Evolutionary conservation across 1,139 yeast genomes (phyloP).

Genomic region (Candida sanyaensis): DNA sequence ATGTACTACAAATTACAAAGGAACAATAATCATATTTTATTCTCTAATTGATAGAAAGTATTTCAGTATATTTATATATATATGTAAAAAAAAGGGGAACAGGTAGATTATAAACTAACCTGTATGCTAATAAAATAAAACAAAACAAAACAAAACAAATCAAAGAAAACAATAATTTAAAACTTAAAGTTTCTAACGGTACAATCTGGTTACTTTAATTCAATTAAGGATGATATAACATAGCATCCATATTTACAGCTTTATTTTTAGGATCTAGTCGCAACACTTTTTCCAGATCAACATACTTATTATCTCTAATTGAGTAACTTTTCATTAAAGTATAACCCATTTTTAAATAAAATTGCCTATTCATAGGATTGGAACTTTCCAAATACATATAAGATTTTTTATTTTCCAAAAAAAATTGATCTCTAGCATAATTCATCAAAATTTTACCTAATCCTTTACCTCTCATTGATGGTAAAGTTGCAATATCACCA

Average conservation of each 20-base stretch:
- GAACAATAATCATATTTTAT: too few species aligned
- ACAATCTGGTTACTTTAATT: neutral
- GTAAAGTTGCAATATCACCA: constrained; percentile 41
- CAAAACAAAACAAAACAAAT: neutral
- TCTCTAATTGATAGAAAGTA: too few species aligned
- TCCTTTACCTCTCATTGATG: constrained; percentile 43
- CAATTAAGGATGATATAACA: constrained; percentile 20
- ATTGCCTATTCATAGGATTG: constrained; percentile 50
- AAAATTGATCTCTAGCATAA: constrained; percentile 27
- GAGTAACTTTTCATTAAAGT: constrained; percentile 45
- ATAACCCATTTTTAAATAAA: constrained; percentile 52
- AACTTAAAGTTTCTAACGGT: neutral
- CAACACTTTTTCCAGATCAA: constrained; percentile 21
- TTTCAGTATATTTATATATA: too few species aligned
- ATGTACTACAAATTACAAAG: too few species aligned
- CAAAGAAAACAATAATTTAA: neutral
- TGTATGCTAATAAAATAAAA: too few species aligned
- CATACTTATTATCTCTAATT: constrained; percentile 26
- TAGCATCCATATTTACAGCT: constrained; percentile 40
- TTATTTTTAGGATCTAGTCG: constrained; percentile 23
- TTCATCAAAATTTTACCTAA: constrained; percentile 37
- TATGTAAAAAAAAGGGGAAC: too few species aligned
- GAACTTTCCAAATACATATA: constrained; percentile 51
- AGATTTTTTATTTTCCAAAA: constrained; percentile 14
- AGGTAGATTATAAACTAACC: too few species aligned